Evolutionary conservation across 2,329 filamentous ascomycete species (phyloP).

Genomic region (Cladosporium sp.): DNA sequence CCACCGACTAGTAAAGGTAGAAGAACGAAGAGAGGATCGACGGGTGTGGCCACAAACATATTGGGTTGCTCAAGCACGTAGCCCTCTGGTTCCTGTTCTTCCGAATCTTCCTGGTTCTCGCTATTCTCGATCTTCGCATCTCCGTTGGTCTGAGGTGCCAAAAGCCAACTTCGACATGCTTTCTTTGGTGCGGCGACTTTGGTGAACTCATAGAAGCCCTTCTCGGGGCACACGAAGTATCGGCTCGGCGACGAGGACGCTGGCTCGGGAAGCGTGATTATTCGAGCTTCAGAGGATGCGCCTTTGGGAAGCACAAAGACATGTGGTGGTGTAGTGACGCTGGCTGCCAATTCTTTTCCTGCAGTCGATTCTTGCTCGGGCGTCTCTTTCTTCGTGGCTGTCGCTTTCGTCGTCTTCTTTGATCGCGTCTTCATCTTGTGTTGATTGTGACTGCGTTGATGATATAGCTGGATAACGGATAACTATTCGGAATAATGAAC

Average conservation of each 20-base stretch:
- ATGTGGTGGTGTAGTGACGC: slow-evolving; percentile 48
- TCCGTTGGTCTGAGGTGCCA: slow-evolving; percentile 38
- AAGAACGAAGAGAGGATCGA: slow-evolving; percentile 83
- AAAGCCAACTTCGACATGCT: slow-evolving; percentile 56
- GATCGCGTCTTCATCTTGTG: slow-evolving; percentile 34
- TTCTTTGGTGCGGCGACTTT: slow-evolving; percentile 53
- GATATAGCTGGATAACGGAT: not conserved
- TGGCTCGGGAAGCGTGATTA: slow-evolving; percentile 58
- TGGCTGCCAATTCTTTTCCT: slow-evolving; percentile 33
- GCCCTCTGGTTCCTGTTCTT: slow-evolving; percentile 36
- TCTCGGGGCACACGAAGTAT: slow-evolving; percentile 60
- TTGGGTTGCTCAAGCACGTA: slow-evolving; percentile 68
- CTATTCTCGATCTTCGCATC: not conserved
- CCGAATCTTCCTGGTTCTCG: slow-evolving; percentile 4
- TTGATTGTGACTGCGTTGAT: not conserved
- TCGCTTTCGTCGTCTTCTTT: slow-evolving; percentile 27
- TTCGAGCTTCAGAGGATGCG: slow-evolving; percentile 53
- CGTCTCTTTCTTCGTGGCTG: slow-evolving; percentile 23
- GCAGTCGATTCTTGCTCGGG: not conserved
- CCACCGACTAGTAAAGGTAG: slow-evolving; percentile 60
- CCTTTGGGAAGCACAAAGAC: slow-evolving; percentile 59
- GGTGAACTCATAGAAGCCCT: slow-evolving; percentile 63
- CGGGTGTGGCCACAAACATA: slow-evolving; percentile 77
- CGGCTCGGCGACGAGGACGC: slow-evolving; percentile 49
- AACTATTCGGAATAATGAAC: not conserved